phyloP scores from a whole-genome alignment of 2,329 filamentous ascomycete genomes.

The Gliomastix tumulicola region DNA sequence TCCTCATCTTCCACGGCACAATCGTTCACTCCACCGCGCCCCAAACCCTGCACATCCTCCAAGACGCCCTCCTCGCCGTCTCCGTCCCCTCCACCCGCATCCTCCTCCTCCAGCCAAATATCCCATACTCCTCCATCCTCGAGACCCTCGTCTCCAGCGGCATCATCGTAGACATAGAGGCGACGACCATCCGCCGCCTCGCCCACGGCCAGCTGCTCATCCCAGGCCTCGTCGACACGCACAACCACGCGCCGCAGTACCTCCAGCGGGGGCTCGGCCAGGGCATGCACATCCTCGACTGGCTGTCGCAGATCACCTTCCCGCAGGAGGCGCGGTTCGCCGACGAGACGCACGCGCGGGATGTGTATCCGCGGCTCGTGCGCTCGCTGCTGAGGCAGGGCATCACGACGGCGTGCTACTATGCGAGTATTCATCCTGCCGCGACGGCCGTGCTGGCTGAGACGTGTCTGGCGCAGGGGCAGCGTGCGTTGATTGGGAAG shows the following conservation, averaged over 20 bases:
- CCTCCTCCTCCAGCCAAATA: slow-evolving; percentile 10
- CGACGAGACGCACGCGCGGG: slow-evolving; percentile 43
- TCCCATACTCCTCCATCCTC: slow-evolving; percentile 7
- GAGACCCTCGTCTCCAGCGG: slow-evolving; percentile 6
- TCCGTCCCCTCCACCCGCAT: slow-evolving; percentile 13
- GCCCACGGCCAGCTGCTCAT: slow-evolving; percentile 42
- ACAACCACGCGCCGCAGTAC: slow-evolving; percentile 60
- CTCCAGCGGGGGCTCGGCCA: slow-evolving; percentile 40
- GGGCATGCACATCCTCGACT: slow-evolving; percentile 50
- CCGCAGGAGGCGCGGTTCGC: slow-evolving; percentile 55
- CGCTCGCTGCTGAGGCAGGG: slow-evolving; percentile 54
- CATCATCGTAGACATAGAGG: too few relatives aligned
- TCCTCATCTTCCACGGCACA: slow-evolving; percentile 30
- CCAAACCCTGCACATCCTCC: slow-evolving; percentile 25
- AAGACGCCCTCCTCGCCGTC: slow-evolving; percentile 25
- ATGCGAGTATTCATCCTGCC: slow-evolving; percentile 46
- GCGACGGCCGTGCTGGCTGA: slow-evolving; percentile 52
- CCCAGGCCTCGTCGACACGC: slow-evolving; percentile 58
- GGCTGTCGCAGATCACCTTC: slow-evolving; percentile 59
- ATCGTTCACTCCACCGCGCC: slow-evolving; percentile 29
- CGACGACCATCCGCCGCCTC: slow-evolving; percentile 19
- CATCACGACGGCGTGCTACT: slow-evolving; percentile 56
- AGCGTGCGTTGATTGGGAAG: slow-evolving; percentile 55
- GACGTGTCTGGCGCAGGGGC: slow-evolving; percentile 41
- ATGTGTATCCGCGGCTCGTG: slow-evolving; percentile 45